Evolutionary conservation across 1,284 basidiomycete genomes (phyloP), one percentile per base, ranked within the genome.

Genomic region (Hypsizygus ulmarius): DNA sequence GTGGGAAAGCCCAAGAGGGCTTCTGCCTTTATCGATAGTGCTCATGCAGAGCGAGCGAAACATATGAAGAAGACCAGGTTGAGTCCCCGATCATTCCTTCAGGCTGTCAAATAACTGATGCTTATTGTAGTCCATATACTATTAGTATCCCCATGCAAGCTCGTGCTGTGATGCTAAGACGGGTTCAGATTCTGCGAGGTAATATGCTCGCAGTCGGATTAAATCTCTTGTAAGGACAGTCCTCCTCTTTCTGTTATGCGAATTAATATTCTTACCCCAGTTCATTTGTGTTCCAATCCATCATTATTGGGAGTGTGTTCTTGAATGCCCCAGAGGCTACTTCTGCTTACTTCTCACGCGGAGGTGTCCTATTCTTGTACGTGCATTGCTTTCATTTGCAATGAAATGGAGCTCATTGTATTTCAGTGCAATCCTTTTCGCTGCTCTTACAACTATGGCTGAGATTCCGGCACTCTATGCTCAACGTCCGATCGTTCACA

Each of bases 231-330:
- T 54, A 11, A 43, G 51, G 34, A 19, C 29, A 37, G 55, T 15
- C 19, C n/a, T 35, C 16, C 11, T 4, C 18, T 11, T n/a, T 15
- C 12, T 14, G 3, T 5, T 10, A 29, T 8, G 7, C 39, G 9
- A 6, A 44, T 32, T 37, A 8, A 30, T 28, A 3, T 6, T 12
- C 3, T 19, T 42, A 5, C 19, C 6, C 39, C 25, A 79, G 71
- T 61, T 45, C 76, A 5, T 84, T 77, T 55, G 54, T 83, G n/a
- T 58, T 83, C 35, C 84, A 89, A 64, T 85, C 75, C 7, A 61
- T 91, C 47, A 87, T 92, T 55, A 74, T 87, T 49, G 90, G 92
- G 9, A 88, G 86, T 0, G 77, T 87, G 29, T 96, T 90, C 72
- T 73, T 85, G 53, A 72, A 78, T 3, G 68, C 86, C 41, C 72